Percentiles rank a stretch among this genome's conserved stretches.
These are phyloP conservation scores for Isoetes taiwanensis DNA, from an alignment of 75 land plant genomes.

Conservation along the genomic window DNA sequence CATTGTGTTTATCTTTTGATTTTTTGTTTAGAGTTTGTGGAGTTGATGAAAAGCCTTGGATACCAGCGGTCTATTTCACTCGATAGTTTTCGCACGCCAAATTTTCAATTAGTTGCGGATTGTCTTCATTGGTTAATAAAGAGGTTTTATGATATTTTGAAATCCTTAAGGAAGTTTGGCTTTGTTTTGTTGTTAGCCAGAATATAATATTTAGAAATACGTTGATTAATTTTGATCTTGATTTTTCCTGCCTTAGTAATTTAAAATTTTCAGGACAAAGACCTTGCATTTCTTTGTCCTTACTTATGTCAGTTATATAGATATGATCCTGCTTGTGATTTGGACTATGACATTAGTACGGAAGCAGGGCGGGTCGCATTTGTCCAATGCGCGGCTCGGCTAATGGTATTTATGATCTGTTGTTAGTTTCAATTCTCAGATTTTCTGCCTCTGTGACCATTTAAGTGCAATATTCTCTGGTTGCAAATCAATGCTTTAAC, in stretches of 20 bases:
- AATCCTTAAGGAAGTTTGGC: not conserved
- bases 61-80: constrained; percentile 10
- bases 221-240: not conserved
- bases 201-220: not conserved
- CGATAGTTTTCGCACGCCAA: constrained; percentile 16
- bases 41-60: constrained; percentile 14
- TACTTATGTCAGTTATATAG: not conserved
- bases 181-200: not conserved
- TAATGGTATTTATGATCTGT: constrained; percentile 11
- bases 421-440: not conserved
- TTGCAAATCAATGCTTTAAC: not conserved
- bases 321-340: constrained; percentile 13
- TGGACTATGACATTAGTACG: constrained; percentile 4
- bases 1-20: too few relatives aligned
- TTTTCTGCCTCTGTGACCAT: not conserved
- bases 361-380: constrained; percentile 14
- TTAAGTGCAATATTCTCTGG: not conserved
- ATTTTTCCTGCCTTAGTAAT: not conserved
- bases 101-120: constrained; percentile 17
- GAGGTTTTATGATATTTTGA: not conserved
- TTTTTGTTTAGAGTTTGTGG: constrained; percentile 14
- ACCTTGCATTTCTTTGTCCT: not conserved
- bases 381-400: constrained; percentile 7
- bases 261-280: not conserved
- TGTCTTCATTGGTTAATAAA: constrained; percentile 14